A percentile compares a stretch with the other conserved stretches of the same genome.
phyloP scores from a whole-genome alignment of 1,284 basidiomycete species.

The Trichosporon ovoides region DNA sequence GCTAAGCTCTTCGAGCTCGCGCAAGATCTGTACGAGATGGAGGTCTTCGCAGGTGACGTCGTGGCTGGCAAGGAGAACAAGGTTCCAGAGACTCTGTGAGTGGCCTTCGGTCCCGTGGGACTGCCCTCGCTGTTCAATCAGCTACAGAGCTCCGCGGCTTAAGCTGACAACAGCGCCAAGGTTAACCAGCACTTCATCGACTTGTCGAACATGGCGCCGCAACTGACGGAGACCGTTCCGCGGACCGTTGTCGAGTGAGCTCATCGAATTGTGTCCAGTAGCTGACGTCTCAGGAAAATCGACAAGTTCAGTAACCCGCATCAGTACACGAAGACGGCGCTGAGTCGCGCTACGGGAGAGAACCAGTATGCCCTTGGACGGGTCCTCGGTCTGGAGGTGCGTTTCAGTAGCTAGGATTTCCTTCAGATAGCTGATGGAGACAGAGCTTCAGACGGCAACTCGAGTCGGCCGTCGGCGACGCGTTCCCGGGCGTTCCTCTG shows the following conservation, averaged over 20 bases:
- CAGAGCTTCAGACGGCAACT: slow-evolving; percentile 42
- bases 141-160: too few species aligned
- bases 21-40: slow-evolving; percentile 46
- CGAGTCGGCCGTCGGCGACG: slow-evolving; percentile 23
- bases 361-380: slow-evolving; percentile 45
- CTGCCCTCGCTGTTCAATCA: too few species aligned
- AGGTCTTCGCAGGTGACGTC: slow-evolving; percentile 45
- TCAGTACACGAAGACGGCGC: slow-evolving; percentile 33
- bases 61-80: slow-evolving; percentile 34
- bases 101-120: too few species aligned
- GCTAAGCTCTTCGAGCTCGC: slow-evolving; percentile 28
- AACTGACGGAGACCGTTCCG: slow-evolving; percentile 39
- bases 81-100: slow-evolving; percentile 38
- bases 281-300: slow-evolving; percentile 22
- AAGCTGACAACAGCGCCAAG: slow-evolving; percentile 24
- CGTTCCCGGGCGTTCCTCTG: slow-evolving; percentile 38
- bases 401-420: too few species aligned
- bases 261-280: too few species aligned
- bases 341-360: slow-evolving; percentile 39
- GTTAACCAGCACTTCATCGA: slow-evolving; percentile 31
- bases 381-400: slow-evolving; percentile 41
- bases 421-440: not conserved
- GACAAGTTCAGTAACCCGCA: slow-evolving; percentile 37
- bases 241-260: slow-evolving; percentile 36
- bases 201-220: slow-evolving; percentile 26